A percentile compares a stretch with the other conserved stretches of the same genome.
Conservation (phyloP, 2,329 filamentous ascomycete genomes). For the Fusarium denticulatum region DNA sequence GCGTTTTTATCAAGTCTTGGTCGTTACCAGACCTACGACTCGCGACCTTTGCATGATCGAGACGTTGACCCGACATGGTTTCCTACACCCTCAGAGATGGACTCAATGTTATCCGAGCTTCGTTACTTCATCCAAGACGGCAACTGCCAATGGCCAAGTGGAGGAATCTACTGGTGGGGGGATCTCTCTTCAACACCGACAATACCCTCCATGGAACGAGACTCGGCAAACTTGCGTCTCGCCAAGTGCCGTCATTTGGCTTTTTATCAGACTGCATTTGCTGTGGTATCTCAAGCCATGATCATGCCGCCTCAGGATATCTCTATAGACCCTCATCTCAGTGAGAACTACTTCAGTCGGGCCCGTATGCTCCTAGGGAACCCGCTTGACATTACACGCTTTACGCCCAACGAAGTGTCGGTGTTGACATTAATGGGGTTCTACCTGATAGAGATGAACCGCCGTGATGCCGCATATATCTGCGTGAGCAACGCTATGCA, state of each 20-base stretch:
- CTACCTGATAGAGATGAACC: conserved; percentile 61
- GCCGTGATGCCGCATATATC: conserved; percentile 59
- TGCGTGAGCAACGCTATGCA: conserved; percentile 59
- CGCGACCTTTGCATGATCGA: conserved; percentile 51
- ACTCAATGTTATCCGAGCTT: conserved; percentile 52
- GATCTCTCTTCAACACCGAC: conserved; percentile 49
- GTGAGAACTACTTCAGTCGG: conserved; percentile 57
- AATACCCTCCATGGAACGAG: conserved; percentile 35
- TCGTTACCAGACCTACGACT: conserved; percentile 59
- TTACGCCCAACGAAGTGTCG: conserved; percentile 56
- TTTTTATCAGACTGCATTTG: conserved; percentile 58
- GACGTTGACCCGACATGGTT: conserved; percentile 54
- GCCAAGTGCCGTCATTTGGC: conserved; percentile 52
- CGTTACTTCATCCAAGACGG: conserved; percentile 59
- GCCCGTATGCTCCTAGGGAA: conserved; percentile 58
- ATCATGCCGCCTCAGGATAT: conserved; percentile 25
- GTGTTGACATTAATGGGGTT: conserved; percentile 59
- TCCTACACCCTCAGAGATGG: conserved; percentile 51
- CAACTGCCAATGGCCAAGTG: conserved; percentile 52
- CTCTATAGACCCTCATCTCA: conserved; percentile 46
- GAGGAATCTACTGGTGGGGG: conserved; percentile 61
- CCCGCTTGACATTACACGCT: conserved; percentile 55
- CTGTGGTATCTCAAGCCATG: conserved; percentile 49
- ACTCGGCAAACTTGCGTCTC: conserved; percentile 30
- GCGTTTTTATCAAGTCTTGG: conserved; percentile 55